Conservation (phyloP, 2,329 filamentous ascomycete species). For the Cadophora sp. region DNA sequence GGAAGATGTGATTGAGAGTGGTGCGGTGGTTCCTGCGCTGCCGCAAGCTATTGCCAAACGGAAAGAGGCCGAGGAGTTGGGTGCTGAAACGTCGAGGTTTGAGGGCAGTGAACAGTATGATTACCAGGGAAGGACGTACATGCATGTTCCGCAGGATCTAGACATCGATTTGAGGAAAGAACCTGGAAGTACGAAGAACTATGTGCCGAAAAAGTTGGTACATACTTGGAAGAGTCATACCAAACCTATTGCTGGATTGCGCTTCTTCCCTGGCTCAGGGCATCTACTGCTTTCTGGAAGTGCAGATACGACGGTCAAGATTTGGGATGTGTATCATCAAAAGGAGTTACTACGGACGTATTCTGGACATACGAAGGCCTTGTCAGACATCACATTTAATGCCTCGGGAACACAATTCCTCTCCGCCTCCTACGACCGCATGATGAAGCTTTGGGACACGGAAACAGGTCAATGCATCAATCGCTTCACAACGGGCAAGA, state of each 20-base stretch:
- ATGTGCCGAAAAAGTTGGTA: slow-evolving; percentile 91
- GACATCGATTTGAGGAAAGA: slow-evolving; percentile 87
- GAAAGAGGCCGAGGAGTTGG: slow-evolving; percentile 63
- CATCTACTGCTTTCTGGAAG: slow-evolving; percentile 90
- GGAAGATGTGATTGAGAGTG: slow-evolving; percentile 68
- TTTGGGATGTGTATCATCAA: slow-evolving; percentile 94
- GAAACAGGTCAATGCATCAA: slow-evolving; percentile 89
- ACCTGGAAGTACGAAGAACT: slow-evolving; percentile 81
- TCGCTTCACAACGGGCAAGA: slow-evolving; percentile 93
- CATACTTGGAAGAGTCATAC: slow-evolving; percentile 86
- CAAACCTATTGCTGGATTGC: slow-evolving; percentile 86
- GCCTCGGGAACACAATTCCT: slow-evolving; percentile 83
- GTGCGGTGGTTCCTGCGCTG: slow-evolving; percentile 64
- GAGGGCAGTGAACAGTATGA: slow-evolving; percentile 85
- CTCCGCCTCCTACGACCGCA: slow-evolving; percentile 89
- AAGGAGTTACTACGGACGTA: slow-evolving; percentile 91
- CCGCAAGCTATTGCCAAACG: slow-evolving; percentile 59
- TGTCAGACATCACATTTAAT: slow-evolving; percentile 91
- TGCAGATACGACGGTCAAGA: slow-evolving; percentile 88
- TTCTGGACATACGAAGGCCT: slow-evolving; percentile 85
- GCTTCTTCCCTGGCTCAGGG: slow-evolving; percentile 87
- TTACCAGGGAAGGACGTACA: slow-evolving; percentile 95
- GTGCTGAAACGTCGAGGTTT: slow-evolving; percentile 84
- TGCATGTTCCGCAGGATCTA: slow-evolving; percentile 94
- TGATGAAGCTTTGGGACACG: slow-evolving; percentile 98